Evolutionary conservation across 129 eudicot genomes (phyloP), one percentile per base, ranked within the genome.

Genomic region (Erigeron canadensis): DNA sequence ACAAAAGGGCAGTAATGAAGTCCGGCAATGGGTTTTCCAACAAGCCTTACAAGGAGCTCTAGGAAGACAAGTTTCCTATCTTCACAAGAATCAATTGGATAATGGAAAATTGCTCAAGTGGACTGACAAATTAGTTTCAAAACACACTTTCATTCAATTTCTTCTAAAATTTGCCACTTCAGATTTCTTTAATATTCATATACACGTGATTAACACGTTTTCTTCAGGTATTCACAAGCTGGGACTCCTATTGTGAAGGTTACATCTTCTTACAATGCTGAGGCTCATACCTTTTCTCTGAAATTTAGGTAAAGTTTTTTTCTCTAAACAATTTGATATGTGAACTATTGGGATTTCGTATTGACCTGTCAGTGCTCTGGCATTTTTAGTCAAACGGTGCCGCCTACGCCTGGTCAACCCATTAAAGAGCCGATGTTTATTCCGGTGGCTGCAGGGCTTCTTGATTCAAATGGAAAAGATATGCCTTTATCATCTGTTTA

Each of bases 221-320:
- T 72, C 53, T 85, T 68, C 72, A 94, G 99, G 99, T 94, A 94
- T 68, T 94, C 99, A 5, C 99, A 94, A 84, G 99, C 99, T 8
- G 99, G 99, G 63, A 94, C 98, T 46, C 98, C 98, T 60, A 10
- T 43, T 38, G 85, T 94, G 75, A 89, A 85, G 72, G 98, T 87
- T 39, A 75, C 80, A 58, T 85, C 97, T 55, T 58, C 82, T 40
- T 94, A 87, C 70, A 75, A 89, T 77, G 87, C 97, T 17, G 93
- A 94, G 72, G 80, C 90, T 47, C 82, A 58, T 46, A 87, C 97
- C 19, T 94, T 57, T 17, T 73, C 99, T 63, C 82, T 94, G 75
- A 94, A 94, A 72, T 90, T 94, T 51, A 94, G 96, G 99, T 90
- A 77, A 41, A 23, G 15, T 42, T 18, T 42, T 71, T n/a, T 16